Percentiles rank a stretch among this genome's conserved stretches.
Evolutionary conservation across 2,329 filamentous ascomycete genomes (phyloP).

Genomic region (Exophiala oligosperma): DNA sequence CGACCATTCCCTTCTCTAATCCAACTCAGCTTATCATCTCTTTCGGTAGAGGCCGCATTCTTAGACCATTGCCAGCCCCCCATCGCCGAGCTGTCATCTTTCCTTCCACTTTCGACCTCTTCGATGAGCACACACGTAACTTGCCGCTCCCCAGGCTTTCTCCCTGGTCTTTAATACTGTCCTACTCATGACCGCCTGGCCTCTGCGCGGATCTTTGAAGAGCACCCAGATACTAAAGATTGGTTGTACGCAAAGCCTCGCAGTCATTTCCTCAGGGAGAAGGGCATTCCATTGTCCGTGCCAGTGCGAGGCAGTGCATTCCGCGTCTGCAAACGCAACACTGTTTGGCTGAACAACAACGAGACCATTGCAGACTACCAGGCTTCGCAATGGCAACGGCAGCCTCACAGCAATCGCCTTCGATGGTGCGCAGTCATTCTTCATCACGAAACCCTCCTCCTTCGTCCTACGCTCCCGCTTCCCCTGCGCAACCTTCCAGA

Average conservation of each 20-base stretch:
- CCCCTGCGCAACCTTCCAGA: constrained; percentile 47
- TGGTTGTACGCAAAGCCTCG: constrained; percentile 15
- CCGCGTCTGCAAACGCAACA: constrained; percentile 20
- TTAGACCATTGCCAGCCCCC: constrained; percentile 4
- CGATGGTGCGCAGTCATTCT: constrained; percentile 52
- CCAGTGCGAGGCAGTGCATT: constrained; percentile 16
- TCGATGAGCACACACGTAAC: constrained; percentile 4
- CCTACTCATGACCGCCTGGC: neutral
- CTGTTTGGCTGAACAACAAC: neutral
- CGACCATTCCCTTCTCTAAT: constrained; percentile 7
- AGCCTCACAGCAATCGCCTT: constrained; percentile 46
- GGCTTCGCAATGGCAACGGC: constrained; percentile 43
- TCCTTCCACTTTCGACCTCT: constrained; percentile 4
- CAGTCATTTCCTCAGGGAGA: constrained; percentile 11
- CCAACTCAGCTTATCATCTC: constrained; percentile 11
- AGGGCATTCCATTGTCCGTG: constrained; percentile 13
- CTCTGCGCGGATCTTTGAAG: neutral
- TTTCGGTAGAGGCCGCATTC: neutral
- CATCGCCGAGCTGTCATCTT: constrained; percentile 19
- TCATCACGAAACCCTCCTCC: constrained; percentile 48
- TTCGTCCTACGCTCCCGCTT: constrained; percentile 40
- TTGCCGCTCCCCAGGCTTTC: constrained; percentile 1
- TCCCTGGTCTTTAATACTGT: neutral
- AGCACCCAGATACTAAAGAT: neutral
- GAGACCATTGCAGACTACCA: neutral